Evolutionary conservation across 768 basidiomycete genomes (phyloP).

Genomic region (Phlegmacium glaucopus): DNA sequence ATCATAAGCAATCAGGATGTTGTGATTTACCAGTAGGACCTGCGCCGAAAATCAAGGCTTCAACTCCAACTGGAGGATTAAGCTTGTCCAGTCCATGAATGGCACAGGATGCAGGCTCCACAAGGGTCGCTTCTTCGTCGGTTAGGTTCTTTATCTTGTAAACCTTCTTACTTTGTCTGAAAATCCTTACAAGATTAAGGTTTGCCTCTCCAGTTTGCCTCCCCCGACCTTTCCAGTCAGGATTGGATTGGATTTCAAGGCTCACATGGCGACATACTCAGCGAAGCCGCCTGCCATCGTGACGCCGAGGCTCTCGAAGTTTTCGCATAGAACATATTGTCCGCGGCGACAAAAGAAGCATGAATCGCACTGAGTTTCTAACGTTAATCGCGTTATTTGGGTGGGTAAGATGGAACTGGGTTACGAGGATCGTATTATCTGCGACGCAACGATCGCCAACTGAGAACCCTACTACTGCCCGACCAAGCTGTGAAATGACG

Average conservation of each 20-base stretch:
- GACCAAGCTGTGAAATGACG: constrained; percentile 68
- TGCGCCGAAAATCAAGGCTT: constrained; percentile 82
- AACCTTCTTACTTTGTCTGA: constrained; percentile 57
- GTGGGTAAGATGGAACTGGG: too few species aligned
- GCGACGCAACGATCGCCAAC: constrained; percentile 85
- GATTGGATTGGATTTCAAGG: constrained; percentile 2
- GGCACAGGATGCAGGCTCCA: constrained; percentile 89
- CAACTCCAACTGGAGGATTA: constrained; percentile 73
- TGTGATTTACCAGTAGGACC: constrained; percentile 63
- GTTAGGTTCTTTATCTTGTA: constrained; percentile 87
- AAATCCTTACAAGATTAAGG: constrained; percentile 10
- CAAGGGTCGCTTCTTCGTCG: constrained; percentile 83
- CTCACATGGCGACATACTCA: constrained; percentile 82
- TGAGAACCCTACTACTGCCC: constrained; percentile 70
- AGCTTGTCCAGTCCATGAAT: constrained; percentile 91
- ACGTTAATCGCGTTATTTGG: too few species aligned
- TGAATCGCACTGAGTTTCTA: constrained; percentile 82
- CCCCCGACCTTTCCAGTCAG: too few species aligned
- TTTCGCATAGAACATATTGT: constrained; percentile 76
- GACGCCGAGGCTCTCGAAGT: constrained; percentile 81
- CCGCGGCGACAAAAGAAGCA: constrained; percentile 89
- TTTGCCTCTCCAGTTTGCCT: constrained; percentile 1
- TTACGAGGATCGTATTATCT: constrained; percentile 63
- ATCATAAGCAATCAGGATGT: background rate
- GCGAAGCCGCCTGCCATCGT: constrained; percentile 85